A percentile compares a stretch with the other conserved stretches of the same genome.
Evolutionary conservation across 129 eudicot species (phyloP).

Genomic region (Glebionis coronaria): DNA sequence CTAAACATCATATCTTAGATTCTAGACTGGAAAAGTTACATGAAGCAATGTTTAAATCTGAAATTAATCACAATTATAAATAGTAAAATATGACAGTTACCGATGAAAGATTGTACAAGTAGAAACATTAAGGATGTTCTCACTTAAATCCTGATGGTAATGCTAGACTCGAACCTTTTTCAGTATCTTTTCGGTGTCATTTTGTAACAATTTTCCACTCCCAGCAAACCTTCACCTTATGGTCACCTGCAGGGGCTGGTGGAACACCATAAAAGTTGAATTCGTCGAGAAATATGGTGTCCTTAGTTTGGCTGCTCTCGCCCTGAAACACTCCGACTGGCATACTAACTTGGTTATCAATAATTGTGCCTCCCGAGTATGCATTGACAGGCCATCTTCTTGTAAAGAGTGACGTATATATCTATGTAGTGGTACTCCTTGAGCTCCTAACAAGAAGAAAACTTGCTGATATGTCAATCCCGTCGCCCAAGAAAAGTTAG

Average conservation of each 20-base stretch:
- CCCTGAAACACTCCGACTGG: background rate
- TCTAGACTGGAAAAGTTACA: too few species aligned
- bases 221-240: conserved; percentile 1
- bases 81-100: background rate
- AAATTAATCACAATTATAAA: background rate
- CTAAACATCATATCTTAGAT: too few species aligned
- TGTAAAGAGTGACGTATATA: too few species aligned
- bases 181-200: conserved; percentile 6
- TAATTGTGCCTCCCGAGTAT: too few species aligned
- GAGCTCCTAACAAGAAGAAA: too few species aligned
- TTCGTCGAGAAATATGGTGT: background rate
- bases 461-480: too few species aligned
- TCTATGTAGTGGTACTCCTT: too few species aligned
- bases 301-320: background rate
- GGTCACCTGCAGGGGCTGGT: background rate
- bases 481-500: too few species aligned
- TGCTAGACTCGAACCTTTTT: background rate
- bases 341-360: background rate
- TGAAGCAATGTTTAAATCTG: too few species aligned
- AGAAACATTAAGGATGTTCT: background rate
- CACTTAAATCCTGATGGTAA: background rate
- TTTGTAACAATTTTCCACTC: background rate
- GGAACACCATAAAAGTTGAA: background rate
- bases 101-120: background rate
- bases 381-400: too few species aligned